Base-by-base conservation (phyloP, 2,329 filamentous ascomycete genomes). In the Xylariaceae sp. region DNA sequence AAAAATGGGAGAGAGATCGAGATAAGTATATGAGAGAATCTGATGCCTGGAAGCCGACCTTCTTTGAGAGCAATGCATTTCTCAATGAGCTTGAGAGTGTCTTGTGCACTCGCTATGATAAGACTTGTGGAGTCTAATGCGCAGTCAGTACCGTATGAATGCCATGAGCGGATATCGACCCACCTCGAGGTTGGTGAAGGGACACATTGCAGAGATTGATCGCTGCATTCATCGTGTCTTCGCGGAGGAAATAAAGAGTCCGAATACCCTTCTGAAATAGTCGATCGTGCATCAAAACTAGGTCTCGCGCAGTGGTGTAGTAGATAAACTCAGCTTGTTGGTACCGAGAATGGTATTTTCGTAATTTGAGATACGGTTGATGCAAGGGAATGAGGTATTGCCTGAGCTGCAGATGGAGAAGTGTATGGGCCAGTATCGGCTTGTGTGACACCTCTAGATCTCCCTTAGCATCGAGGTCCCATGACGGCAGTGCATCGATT, bases 241-340 rank as follows among this genome's bases (percentile, higher is more conserved):
- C 78, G 35, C 78, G 71, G 31, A 81, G 58, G 51, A 81, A 80
- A 59, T 79, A 79, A 41, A 81, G 65, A 11, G 74, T 73, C 29
- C 77, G 72, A 39, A 81, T 69, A 19, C 76, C 76, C 52, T 76
- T 76, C 47, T 80, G 72, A 43, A 74, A 74, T 24, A 81, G 69
- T 51, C 76, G 76, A 56, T 81, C 76, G 55, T 80, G 75, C 47
- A 81, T 67, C n/a, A 81, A 64, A 1, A 81, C 75, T 51, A 81
- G 76, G 48, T 81, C 78, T 26, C 78, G 69, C 1, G 78, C 77
- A 1, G 77, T 76, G 41, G 78, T 80, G 61, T 81, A 81, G 65
- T 80, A 81, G 36, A 81, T 73, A 43, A 79, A 77, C 50, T 81
- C 78, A 2, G 78, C 79, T 53, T 78, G 76, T 51, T 81, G 78